These are phyloP conservation scores for Phialocephala subalpina DNA, from an alignment of 2,329 filamentous ascomycete genomes.

Conservation along the genomic window DNA sequence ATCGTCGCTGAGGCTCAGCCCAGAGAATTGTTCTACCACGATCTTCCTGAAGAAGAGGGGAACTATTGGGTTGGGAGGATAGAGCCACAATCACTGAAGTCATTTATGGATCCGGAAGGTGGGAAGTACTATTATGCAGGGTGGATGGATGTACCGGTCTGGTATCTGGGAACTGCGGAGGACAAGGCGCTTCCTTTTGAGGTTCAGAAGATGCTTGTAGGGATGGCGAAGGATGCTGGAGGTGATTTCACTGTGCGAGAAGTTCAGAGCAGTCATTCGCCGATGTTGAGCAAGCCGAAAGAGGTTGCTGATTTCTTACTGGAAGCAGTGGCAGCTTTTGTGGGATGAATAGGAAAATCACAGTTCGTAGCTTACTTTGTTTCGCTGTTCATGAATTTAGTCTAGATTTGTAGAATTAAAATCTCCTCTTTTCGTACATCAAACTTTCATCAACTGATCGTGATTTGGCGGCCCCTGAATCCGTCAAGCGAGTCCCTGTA, in stretches of 20 bases:
- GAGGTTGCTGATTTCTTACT: constrained; percentile 47
- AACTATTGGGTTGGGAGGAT: constrained; percentile 50
- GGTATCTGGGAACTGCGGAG: constrained; percentile 50
- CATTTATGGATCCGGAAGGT: constrained; percentile 48
- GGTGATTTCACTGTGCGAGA: constrained; percentile 46
- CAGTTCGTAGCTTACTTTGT: neutral
- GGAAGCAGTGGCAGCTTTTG: constrained; percentile 47
- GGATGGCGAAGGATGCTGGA: constrained; percentile 47
- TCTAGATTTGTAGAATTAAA: too few species aligned
- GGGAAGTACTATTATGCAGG: constrained; percentile 42
- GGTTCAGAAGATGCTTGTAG: constrained; percentile 47
- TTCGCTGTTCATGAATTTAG: too few species aligned
- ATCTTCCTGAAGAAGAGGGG: constrained; percentile 50
- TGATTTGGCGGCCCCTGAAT: too few species aligned
- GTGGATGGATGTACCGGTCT: constrained; percentile 41
- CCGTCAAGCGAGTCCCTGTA: too few species aligned
- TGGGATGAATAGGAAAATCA: neutral
- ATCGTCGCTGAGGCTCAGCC: constrained; percentile 42
- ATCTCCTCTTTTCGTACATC: too few species aligned
- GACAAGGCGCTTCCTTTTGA: constrained; percentile 49
- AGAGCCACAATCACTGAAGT: constrained; percentile 47
- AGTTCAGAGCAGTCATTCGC: constrained; percentile 51
- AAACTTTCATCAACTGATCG: too few species aligned
- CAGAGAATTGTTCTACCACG: constrained; percentile 53
- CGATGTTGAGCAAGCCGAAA: constrained; percentile 51